Percentiles rank a stretch among this genome's conserved stretches.
Conservation (phyloP, 306 rosid genomes). For the Inga leiocalycina region DNA sequence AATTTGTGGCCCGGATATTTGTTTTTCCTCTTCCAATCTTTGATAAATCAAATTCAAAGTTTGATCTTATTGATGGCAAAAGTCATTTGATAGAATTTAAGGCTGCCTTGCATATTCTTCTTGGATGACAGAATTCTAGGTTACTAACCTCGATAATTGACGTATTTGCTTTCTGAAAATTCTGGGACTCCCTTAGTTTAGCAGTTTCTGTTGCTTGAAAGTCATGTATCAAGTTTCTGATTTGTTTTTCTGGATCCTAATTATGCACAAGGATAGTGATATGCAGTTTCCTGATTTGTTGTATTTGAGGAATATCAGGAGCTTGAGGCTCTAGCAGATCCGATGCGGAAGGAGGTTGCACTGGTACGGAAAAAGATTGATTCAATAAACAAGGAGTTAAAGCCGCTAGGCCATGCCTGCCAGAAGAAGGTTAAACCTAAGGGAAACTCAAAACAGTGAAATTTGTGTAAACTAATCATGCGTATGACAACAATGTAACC, state of each 20-base stretch:
- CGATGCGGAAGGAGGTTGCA: slow-evolving; percentile 96
- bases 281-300: slow-evolving; percentile 10
- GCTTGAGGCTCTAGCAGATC: slow-evolving; percentile 92
- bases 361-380: slow-evolving; percentile 84
- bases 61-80: slow-evolving; percentile 13
- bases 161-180: slow-evolving; percentile 7
- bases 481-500: neutral
- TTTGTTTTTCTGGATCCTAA: neutral
- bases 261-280: slow-evolving; percentile 6
- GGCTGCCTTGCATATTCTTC: slow-evolving; percentile 11
- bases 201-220: neutral
- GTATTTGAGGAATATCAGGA: slow-evolving; percentile 63
- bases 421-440: slow-evolving; percentile 83
- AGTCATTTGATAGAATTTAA: neutral
- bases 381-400: slow-evolving; percentile 89
- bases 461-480: slow-evolving; percentile 9
- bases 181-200: neutral
- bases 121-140: slow-evolving; percentile 23
- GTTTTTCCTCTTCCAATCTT: neutral
- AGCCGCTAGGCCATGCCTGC: slow-evolving; percentile 91
- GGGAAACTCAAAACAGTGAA: neutral
- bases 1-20: slow-evolving; percentile 27
- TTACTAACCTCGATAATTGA: slow-evolving; percentile 20
- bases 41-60: slow-evolving; percentile 33
- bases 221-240: neutral